Evolutionary conservation across 352 stramenopile species (phyloP).

Genomic region (Aphanomyces cochlioides): DNA sequence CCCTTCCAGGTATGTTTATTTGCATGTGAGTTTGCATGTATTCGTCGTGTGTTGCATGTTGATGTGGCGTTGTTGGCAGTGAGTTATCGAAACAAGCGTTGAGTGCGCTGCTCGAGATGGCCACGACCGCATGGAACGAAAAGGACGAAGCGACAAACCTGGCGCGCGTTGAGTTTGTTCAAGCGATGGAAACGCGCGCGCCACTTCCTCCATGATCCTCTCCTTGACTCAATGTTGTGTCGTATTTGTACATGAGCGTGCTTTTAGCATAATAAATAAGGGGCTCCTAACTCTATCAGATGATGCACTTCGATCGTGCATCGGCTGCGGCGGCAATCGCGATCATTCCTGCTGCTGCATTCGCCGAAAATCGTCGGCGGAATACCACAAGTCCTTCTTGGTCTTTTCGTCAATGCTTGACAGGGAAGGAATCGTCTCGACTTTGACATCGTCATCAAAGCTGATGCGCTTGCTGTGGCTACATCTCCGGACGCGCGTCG

Average conservation of each 20-base stretch:
- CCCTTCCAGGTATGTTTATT: too few relatives aligned
- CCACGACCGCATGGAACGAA: conserved; percentile 7
- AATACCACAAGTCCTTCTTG: conserved; percentile 77
- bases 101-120: conserved; percentile 2
- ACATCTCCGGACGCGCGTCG: conserved; percentile 46
- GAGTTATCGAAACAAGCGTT: conserved; percentile 1
- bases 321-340: neutral
- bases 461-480: conserved; percentile 72
- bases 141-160: neutral
- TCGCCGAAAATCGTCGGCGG: conserved; percentile 55
- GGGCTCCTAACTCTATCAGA: conserved; percentile 3
- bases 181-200: neutral
- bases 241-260: too few relatives aligned
- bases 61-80: neutral
- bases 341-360: conserved; percentile 33
- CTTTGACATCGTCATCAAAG: conserved; percentile 65
- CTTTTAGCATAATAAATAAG: conserved; percentile 21
- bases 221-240: too few relatives aligned
- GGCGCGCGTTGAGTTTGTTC: neutral
- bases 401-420: conserved; percentile 71
- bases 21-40: neutral
- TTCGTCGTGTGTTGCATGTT: conserved; percentile 7
- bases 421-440: conserved; percentile 66
- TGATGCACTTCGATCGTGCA: neutral
- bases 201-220: neutral